Conservation (phyloP, 2,329 filamentous ascomycete species). For the Lecanosticta acicola region DNA sequence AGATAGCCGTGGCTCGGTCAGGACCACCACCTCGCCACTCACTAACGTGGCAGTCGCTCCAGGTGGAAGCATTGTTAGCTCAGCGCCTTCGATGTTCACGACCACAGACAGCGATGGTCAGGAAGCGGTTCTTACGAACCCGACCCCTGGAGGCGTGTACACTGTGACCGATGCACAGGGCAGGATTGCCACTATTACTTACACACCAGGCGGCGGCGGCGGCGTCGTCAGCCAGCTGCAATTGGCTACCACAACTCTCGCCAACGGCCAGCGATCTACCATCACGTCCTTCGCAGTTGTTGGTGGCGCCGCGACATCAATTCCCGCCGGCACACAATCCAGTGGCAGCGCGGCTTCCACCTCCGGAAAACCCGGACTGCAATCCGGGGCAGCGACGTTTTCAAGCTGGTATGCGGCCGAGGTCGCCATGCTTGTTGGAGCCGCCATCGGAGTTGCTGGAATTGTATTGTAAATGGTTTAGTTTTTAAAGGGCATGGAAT, state of each 20-base stretch:
- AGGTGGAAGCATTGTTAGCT: constrained; percentile 36
- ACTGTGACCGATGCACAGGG: constrained; percentile 41
- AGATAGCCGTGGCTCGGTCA: constrained; percentile 34
- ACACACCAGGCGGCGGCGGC: constrained; percentile 36
- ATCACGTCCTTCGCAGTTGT: constrained; percentile 43
- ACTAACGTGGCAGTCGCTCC: constrained; percentile 35
- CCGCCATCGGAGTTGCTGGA: neutral
- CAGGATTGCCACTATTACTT: constrained; percentile 42
- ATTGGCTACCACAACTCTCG: constrained; percentile 32
- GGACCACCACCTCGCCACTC: constrained; percentile 35
- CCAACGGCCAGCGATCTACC: constrained; percentile 35
- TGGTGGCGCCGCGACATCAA: neutral
- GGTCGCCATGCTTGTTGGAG: neutral
- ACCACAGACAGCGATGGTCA: constrained; percentile 38
- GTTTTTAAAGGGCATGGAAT: neutral
- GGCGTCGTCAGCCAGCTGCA: constrained; percentile 38
- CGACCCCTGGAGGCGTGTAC: constrained; percentile 36
- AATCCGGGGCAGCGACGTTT: neutral
- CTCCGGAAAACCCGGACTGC: neutral
- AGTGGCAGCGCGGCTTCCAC: neutral
- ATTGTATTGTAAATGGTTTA: neutral
- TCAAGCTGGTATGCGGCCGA: neutral
- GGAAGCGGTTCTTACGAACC: constrained; percentile 32
- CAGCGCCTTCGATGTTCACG: constrained; percentile 34
- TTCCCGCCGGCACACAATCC: neutral